phyloP scores from a whole-genome alignment of 345 rosid genomes.

The Limnanthes douglasii region DNA sequence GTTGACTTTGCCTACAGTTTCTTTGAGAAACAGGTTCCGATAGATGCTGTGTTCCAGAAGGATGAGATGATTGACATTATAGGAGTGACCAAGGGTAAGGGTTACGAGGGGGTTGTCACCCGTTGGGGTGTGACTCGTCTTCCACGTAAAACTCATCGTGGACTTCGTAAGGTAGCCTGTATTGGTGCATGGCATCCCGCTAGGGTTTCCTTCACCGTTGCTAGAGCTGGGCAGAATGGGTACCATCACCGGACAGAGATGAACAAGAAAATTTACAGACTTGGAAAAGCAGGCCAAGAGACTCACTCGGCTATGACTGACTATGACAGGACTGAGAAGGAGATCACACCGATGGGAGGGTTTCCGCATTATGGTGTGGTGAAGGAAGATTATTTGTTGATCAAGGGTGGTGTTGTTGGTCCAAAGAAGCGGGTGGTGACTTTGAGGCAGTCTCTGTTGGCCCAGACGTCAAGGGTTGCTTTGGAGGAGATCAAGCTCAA shows the following conservation, averaged over 20 bases:
- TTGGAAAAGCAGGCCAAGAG: conserved; percentile 76
- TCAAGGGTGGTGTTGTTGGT: conserved; percentile 82
- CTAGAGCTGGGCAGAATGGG: conserved; percentile 94
- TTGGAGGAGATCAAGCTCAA: conserved; percentile 58
- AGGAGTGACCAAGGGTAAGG: conserved; percentile 90
- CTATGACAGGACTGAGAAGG: conserved; percentile 89
- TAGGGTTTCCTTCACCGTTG: conserved; percentile 89
- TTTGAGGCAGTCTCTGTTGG: conserved; percentile 52
- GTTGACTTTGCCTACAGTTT: conserved; percentile 69
- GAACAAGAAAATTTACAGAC: conserved; percentile 80
- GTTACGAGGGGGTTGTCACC: conserved; percentile 86
- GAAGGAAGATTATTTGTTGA: conserved; percentile 69
- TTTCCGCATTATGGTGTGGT: conserved; percentile 86
- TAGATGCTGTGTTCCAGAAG: conserved; percentile 75
- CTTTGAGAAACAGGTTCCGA: conserved; percentile 76
- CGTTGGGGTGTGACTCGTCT: conserved; percentile 97
- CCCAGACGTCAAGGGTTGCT: conserved; percentile 67
- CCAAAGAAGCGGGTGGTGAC: conserved; percentile 92
- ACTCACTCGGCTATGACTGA: conserved; percentile 64
- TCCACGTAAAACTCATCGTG: conserved; percentile 89
- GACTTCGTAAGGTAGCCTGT: conserved; percentile 94
- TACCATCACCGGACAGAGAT: conserved; percentile 85
- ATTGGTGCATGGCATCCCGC: conserved; percentile 99
- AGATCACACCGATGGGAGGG: conserved; percentile 86
- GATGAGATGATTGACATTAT: conserved; percentile 92